Base-by-base conservation (phyloP, 805 yeast genomes). In the Nakazawaea siamensis region DNA sequence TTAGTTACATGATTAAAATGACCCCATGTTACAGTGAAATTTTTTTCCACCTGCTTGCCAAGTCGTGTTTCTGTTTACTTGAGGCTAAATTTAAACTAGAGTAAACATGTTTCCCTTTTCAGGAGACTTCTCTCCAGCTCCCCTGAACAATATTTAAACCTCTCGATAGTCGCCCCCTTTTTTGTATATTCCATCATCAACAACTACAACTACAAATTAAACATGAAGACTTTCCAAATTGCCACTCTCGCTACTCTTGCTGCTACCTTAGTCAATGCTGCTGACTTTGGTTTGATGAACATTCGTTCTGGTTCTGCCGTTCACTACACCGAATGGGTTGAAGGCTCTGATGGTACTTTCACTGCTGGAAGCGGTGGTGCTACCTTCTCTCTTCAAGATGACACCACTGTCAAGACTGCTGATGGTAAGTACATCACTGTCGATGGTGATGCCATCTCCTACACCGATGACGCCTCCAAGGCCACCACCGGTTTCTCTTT, bases 221-320 rank as follows among this genome's bases (percentile, higher is more conserved):
- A n/a, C n/a, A n/a, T n/a, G n/a, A n/a, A n/a, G n/a, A 17, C 38
- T 14, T 16, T 34, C 14, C 19, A 33, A 24, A 8, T 29, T 20
- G 38, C 38, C 24, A 29, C 38, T 15, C 29, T 34, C 11, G 15
- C 15, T n/a, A 30, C 38, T 23, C 11, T 34, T 13, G 39, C 35
- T 20, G 16, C 18, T 9, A 19, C 31, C n/a, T 17, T 18, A 4
- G 26, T 30, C 14, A 24, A 12, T 13, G 39, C 39, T 14, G 35
- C 27, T 11, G 31, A 34, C 18, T 24, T 14, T 14, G 10, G 27
- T 2, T 35, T 35, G 25, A 31, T 35, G 35, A 35, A 35, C 35
- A 31, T 32, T 16, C 39, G 39, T 35, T 31, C 39, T 4, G 39
- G 21, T 21, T 18, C 39, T n/a, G n/a, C 20, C 10, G 26, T 31